Conservation (phyloP, 2,329 filamentous ascomycete genomes). For the Ampelomyces quisqualis region DNA sequence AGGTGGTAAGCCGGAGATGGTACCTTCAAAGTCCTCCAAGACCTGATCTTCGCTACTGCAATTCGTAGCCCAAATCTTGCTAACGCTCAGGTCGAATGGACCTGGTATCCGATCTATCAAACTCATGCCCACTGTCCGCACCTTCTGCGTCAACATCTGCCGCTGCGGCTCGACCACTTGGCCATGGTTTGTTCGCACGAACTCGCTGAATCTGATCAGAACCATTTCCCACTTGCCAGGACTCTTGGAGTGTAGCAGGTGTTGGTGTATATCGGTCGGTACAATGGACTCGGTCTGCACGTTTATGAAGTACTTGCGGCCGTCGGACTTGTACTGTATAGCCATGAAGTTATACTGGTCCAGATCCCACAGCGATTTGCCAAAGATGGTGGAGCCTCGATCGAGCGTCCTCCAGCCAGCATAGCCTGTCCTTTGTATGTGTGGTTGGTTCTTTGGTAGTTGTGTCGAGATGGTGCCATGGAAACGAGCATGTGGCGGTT, state of each 20-base stretch:
- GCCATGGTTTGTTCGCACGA: slow-evolving; percentile 92
- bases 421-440: slow-evolving; percentile 78
- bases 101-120: slow-evolving; percentile 87
- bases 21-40: slow-evolving; percentile 27
- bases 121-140: slow-evolving; percentile 82
- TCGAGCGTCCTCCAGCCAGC: slow-evolving; percentile 87
- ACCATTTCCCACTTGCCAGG: slow-evolving; percentile 93
- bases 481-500: slow-evolving; percentile 73
- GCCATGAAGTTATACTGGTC: slow-evolving; percentile 87
- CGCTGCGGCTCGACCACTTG: slow-evolving; percentile 90
- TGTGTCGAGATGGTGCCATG: slow-evolving; percentile 85
- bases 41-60: slow-evolving; percentile 45
- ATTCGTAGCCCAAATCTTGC: slow-evolving; percentile 90
- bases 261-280: slow-evolving; percentile 93
- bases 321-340: slow-evolving; percentile 85
- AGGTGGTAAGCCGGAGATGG: slow-evolving; percentile 28
- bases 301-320: slow-evolving; percentile 90
- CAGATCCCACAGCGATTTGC: slow-evolving; percentile 81
- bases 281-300: slow-evolving; percentile 92
- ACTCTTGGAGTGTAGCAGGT: slow-evolving; percentile 75
- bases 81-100: slow-evolving; percentile 82
- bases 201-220: slow-evolving; percentile 86
- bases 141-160: slow-evolving; percentile 82
- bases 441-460: slow-evolving; percentile 71
- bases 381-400: slow-evolving; percentile 76